These are phyloP conservation scores for Mercurialis annua DNA, from an alignment of 345 rosid species.

Conservation along the genomic window DNA sequence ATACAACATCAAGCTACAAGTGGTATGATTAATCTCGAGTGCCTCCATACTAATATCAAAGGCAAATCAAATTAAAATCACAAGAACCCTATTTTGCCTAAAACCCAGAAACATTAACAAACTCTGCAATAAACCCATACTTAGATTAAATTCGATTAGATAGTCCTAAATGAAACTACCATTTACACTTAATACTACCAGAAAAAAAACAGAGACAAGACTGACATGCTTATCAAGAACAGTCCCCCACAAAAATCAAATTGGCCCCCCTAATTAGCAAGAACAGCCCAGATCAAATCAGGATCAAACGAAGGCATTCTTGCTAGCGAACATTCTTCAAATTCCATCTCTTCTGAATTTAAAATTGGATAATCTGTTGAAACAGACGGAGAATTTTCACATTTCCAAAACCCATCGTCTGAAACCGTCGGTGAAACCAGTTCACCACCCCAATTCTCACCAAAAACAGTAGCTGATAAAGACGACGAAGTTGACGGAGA, in stretches of 20 bases:
- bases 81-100: background rate
- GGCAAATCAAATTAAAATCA: background rate
- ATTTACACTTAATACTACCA: slow-evolving; percentile 11
- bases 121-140: background rate
- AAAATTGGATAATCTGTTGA: slow-evolving; percentile 30
- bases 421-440: slow-evolving; percentile 37
- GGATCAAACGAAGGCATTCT: slow-evolving; percentile 90
- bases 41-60: slow-evolving; percentile 12
- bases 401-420: slow-evolving; percentile 48
- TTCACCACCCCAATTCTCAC: slow-evolving; percentile 40
- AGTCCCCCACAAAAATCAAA: no score
- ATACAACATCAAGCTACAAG: background rate
- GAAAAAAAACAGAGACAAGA: background rate
- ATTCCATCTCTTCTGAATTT: slow-evolving; percentile 33
- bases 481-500: slow-evolving; percentile 25
- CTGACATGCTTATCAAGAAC: background rate
- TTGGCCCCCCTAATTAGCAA: slow-evolving; percentile 48
- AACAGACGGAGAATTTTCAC: slow-evolving; percentile 48
- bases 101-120: background rate
- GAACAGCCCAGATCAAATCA: slow-evolving; percentile 89
- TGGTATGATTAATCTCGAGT: background rate
- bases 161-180: slow-evolving; percentile 3
- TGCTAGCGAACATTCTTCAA: slow-evolving; percentile 59
- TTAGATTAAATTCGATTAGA: no score
- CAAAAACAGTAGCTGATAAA: slow-evolving; percentile 29